A percentile compares a stretch with the other conserved stretches of the same genome.
Evolutionary conservation across 192 early-diverging fungal species (phyloP).

Genomic region (Thamnidium elegans): DNA sequence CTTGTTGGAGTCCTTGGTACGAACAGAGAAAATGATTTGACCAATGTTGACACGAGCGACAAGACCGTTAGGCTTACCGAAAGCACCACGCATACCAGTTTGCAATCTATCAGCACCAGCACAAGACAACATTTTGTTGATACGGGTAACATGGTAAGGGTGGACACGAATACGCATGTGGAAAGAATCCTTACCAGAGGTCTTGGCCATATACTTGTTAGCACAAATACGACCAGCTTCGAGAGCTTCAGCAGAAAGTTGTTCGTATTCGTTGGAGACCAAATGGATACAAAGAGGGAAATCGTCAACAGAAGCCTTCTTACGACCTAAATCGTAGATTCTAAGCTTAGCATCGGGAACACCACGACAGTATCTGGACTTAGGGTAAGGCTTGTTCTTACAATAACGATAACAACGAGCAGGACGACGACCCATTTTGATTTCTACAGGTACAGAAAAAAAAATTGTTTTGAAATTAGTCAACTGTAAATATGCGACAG

Average conservation of each 20-base stretch:
- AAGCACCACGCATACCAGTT: slow-evolving; percentile 99
- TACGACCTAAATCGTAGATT: slow-evolving; percentile 95
- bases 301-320: slow-evolving; percentile 96
- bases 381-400: slow-evolving; percentile 99
- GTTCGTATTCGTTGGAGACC: slow-evolving; percentile 96
- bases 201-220: slow-evolving; percentile 99
- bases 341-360: slow-evolving; percentile 98
- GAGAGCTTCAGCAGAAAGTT: slow-evolving; percentile 97
- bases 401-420: slow-evolving; percentile 98
- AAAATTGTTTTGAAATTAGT: slow-evolving; percentile 1
- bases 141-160: slow-evolving; percentile 98
- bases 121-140: slow-evolving; percentile 99
- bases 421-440: slow-evolving; percentile 94
- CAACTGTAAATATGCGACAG: no score
- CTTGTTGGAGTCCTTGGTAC: slow-evolving; percentile 93
- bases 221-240: slow-evolving; percentile 97
- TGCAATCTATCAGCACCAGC: slow-evolving; percentile 99
- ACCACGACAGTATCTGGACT: slow-evolving; percentile 98
- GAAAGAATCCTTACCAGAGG: slow-evolving; percentile 97
- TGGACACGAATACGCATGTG: slow-evolving; percentile 98
- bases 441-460: not conserved
- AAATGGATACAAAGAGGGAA: slow-evolving; percentile 96
- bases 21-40: slow-evolving; percentile 94
- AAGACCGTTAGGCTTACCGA: slow-evolving; percentile 92
- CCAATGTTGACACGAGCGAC: slow-evolving; percentile 99